Evolutionary conservation across 768 basidiomycete genomes (phyloP), one percentile per base, ranked within the genome.

Genomic region (Austroboletus festivus): DNA sequence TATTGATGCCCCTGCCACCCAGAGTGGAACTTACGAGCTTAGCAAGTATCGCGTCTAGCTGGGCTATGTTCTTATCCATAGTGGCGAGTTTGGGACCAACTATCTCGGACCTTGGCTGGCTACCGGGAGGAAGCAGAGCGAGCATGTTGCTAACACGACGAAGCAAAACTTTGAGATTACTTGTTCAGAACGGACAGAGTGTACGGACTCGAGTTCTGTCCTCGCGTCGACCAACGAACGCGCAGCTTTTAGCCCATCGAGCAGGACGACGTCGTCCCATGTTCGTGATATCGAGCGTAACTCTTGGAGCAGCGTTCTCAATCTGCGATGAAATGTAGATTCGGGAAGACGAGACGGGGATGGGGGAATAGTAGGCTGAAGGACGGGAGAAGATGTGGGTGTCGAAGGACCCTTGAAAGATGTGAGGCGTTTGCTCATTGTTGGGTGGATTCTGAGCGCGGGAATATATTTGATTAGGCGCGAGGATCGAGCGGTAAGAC

Each of bases 351-450:
- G 64, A 18, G 68, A 74, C 46, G 72, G 70, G 16, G 81, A 79
- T 1, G 53, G 52, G 9, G 45, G 77, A 43, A 78, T 54, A 37
- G 46, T 56, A 28, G 65, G 71, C 28, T 68, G 61, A 34, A 66
- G 68, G 10, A 80, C 81, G 13, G 89, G 89, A 0, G 84, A 82
- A 0, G 84, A 61, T 2, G 80, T 74, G 0, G 89, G 89, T 2
- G 86, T 82, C 11, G 89, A 91, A 1, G 89, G 89, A 7, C 86
- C 84, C 52, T 77, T 77, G 67, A 92, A 90, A 0, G 89, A 92
- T 30, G 85, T 80, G 18, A 91, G 72, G 38, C 89, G 81, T 51
- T 66, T 68, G 56, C 71, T 73, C 78, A 79, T 80, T n/a, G n/a
- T n/a, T n/a, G n/a, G n/a, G n/a, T n/a, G n/a, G n/a, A n/a, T n/a